Conservation (phyloP, 257 asterid genomes). For the Plantago elongata region DNA sequence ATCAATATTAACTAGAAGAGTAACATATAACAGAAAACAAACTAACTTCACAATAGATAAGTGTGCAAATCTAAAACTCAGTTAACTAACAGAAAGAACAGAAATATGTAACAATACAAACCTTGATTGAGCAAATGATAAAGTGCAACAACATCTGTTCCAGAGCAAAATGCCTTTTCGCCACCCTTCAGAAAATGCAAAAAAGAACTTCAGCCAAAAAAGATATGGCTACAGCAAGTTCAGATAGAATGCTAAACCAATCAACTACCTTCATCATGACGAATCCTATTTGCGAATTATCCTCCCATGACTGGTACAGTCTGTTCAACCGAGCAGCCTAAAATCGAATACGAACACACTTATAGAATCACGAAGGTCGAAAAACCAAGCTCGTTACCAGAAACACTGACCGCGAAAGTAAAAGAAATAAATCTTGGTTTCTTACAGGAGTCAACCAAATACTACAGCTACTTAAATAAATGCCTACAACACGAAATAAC, state of each 20-base stretch:
- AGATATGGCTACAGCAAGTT: neutral
- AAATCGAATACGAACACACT: neutral
- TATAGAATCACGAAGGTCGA: constrained; percentile 2
- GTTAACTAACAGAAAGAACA: constrained; percentile 1
- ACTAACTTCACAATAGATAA: constrained; percentile 4
- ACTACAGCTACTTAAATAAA: neutral
- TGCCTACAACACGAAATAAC: neutral
- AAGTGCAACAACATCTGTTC: constrained; percentile 65
- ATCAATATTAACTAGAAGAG: constrained; percentile 10
- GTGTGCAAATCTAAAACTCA: constrained; percentile 11
- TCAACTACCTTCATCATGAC: constrained; percentile 82
- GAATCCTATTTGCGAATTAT: constrained; percentile 81
- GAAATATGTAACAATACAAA: constrained; percentile 22
- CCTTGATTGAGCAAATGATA: constrained; percentile 72
- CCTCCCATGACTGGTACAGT: constrained; percentile 93
- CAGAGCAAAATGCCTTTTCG: constrained; percentile 77
- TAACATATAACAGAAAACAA: neutral
- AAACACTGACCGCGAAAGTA: neutral
- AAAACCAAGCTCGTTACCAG: neutral
- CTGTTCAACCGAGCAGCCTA: constrained; percentile 76
- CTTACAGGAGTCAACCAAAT: no score
- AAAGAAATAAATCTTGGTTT: neutral
- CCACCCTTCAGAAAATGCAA: constrained; percentile 54
- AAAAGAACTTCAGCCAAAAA: constrained; percentile 19
- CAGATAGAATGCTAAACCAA: constrained; percentile 5